Evolutionary conservation across 2,329 filamentous ascomycete species (phyloP), one percentile per base, ranked within the genome.

Genomic region (Colletotrichum tamarilloi): DNA sequence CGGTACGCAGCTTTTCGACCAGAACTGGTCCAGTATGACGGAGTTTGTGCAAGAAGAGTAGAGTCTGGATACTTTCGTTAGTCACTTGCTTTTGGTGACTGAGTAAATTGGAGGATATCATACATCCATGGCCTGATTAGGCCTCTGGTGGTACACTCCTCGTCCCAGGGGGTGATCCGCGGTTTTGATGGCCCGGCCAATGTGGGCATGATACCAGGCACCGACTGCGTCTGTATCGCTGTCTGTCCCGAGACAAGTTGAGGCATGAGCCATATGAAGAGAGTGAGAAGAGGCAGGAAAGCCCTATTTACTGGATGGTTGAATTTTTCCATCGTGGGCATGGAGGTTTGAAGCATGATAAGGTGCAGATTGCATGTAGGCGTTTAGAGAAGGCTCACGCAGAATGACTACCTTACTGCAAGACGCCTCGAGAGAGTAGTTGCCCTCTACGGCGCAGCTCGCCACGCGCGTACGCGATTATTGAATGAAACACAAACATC

Each of bases 141-240:
- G 3, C 58, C 57, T 22, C n/a, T 71, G 6, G 42, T 55, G n/a
- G 62, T 62, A 24, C 42, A 71, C 1, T 67, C 19, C 24, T 71
- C 63, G 12, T 67, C 38, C 55, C 30, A 67, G 3, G 46, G 63
- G 12, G 30, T 66, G 5, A 42, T 67, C 32, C 56, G 60, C 6
- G 60, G 53, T n/a, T 30, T 65, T 2, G 55, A 19, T 6, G 68
- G 68, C 16, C 68, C 68, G 19, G 63, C 55, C 8, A 67, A 16
- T 26, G 63, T 67, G n/a, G 68, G 63, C 63, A 71, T 56, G 42
- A 71, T 60, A 14, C 42, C 55, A 4, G 56, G 68, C 11, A 62
- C 19, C 9, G 62, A 62, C 14, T 35, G 30, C 28, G 63, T 55
- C 8, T 55, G 42, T 22, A 62, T 30, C 4, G 55, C 28, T 11